Percentiles rank a stretch among this genome's conserved stretches.
Evolutionary conservation across 2,329 filamentous ascomycete genomes (phyloP).

Genomic region (Spiromastix sp.): DNA sequence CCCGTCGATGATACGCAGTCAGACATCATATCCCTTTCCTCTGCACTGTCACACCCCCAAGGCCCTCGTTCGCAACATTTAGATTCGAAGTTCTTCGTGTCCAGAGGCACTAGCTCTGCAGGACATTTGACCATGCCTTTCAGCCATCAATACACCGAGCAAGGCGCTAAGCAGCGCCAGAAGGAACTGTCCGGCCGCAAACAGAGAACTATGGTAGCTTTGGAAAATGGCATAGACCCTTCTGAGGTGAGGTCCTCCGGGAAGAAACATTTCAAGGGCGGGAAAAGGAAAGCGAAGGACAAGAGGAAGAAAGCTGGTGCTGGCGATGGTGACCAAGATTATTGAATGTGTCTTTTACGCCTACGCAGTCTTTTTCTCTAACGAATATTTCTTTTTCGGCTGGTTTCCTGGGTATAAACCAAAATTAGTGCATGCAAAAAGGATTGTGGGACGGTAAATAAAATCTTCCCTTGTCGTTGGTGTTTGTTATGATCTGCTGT

Average conservation of each 20-base stretch:
- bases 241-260: slow-evolving; percentile 58
- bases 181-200: slow-evolving; percentile 78
- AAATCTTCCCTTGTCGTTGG: too few relatives aligned
- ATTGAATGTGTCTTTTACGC: slow-evolving; percentile 4
- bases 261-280: slow-evolving; percentile 67
- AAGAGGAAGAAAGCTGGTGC: slow-evolving; percentile 19
- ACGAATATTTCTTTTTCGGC: too few relatives aligned
- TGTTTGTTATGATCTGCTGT: too few relatives aligned
- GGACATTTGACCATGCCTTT: slow-evolving; percentile 72
- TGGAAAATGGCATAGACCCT: slow-evolving; percentile 77
- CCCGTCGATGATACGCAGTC: slow-evolving; percentile 24
- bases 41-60: slow-evolving; percentile 26
- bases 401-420: too few relatives aligned
- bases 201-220: slow-evolving; percentile 61
- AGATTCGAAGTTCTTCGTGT: slow-evolving; percentile 82
- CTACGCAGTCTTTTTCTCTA: too few relatives aligned
- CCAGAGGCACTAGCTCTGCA: slow-evolving; percentile 45
- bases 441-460: too few relatives aligned
- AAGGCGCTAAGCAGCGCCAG: slow-evolving; percentile 56
- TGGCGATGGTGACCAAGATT: slow-evolving; percentile 11
- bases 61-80: slow-evolving; percentile 67
- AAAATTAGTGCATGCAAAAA: too few relatives aligned
- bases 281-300: slow-evolving; percentile 26
- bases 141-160: slow-evolving; percentile 78
- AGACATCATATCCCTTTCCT: slow-evolving; percentile 13